Evolutionary conservation across 768 basidiomycete species (phyloP).

Genomic region (Lactarius psammicola): DNA sequence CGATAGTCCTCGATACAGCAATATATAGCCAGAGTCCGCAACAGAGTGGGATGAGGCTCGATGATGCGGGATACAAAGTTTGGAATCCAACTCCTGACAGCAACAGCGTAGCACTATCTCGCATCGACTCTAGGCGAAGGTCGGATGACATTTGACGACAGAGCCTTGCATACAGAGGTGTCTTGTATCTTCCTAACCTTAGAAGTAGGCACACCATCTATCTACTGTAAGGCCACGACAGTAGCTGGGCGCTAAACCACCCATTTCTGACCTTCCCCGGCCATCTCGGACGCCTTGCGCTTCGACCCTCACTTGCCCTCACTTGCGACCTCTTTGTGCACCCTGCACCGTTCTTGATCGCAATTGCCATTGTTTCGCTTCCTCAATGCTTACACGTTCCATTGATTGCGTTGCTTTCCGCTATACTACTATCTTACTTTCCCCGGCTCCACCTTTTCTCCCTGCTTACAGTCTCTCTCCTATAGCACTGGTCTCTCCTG

Average conservation of each 20-base stretch:
- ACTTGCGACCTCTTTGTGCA: no score
- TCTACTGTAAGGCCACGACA: neutral
- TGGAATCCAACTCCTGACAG: neutral
- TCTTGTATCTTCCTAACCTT: no score
- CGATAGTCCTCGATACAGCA: neutral
- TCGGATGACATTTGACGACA: neutral
- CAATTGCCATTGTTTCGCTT: no score
- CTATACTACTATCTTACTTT: no score
- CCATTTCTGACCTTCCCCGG: neutral
- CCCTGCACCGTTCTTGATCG: no score
- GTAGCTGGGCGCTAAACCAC: no score
- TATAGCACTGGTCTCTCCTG: neutral
- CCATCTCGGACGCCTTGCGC: neutral
- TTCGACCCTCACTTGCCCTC: no score
- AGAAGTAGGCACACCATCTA: neutral
- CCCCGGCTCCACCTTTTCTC: neutral
- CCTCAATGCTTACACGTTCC: no score
- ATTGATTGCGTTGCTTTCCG: no score
- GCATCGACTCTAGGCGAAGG: neutral
- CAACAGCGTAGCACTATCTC: slow-evolving; percentile 2
- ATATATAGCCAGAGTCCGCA: neutral
- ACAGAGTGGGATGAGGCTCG: neutral
- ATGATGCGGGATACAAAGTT: no score
- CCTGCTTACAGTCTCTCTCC: neutral
- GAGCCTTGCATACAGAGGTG: neutral